A percentile compares a stretch with the other conserved stretches of the same genome.
Conservation (phyloP, 768 basidiomycete species). For the Termitomyces sp. region DNA sequence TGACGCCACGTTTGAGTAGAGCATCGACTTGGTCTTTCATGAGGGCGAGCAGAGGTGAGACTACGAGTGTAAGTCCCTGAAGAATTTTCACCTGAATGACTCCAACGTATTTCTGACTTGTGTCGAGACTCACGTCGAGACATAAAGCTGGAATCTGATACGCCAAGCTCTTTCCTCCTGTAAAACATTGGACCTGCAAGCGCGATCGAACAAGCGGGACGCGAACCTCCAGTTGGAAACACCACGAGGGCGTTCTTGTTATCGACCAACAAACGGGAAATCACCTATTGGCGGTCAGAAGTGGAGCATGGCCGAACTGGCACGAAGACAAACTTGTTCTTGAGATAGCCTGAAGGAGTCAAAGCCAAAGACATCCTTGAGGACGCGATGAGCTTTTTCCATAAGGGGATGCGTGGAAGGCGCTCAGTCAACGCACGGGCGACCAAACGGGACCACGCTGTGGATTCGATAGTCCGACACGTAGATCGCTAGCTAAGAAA, state of each 20-base stretch:
- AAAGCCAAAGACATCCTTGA: neutral
- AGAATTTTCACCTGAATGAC: neutral
- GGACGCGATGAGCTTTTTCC: neutral
- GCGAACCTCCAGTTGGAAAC: slow-evolving; percentile 15
- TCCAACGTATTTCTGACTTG: too few relatives aligned
- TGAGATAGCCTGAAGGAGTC: neutral
- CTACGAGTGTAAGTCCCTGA: slow-evolving; percentile 13
- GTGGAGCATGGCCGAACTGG: neutral
- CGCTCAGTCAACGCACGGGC: too few relatives aligned
- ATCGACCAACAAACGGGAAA: slow-evolving; percentile 9
- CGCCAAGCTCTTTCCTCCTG: slow-evolving; percentile 18
- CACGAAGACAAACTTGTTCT: neutral
- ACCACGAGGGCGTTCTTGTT: slow-evolving; percentile 13
- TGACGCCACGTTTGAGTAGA: slow-evolving; percentile 7
- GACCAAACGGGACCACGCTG: neutral
- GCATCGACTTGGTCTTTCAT: slow-evolving; percentile 15
- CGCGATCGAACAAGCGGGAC: neutral
- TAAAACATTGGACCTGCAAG: slow-evolving; percentile 20
- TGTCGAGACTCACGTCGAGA: slow-evolving; percentile 8
- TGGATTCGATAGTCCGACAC: too few relatives aligned
- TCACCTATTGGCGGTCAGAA: slow-evolving; percentile 1
- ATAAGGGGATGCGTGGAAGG: too few relatives aligned
- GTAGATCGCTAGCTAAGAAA: too few relatives aligned
- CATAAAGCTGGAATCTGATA: slow-evolving; percentile 16
- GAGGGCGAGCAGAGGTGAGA: slow-evolving; percentile 11